Evolutionary conservation across 345 rosid genomes (phyloP), one percentile per base, ranked within the genome.

Genomic region (Salix exigua): DNA sequence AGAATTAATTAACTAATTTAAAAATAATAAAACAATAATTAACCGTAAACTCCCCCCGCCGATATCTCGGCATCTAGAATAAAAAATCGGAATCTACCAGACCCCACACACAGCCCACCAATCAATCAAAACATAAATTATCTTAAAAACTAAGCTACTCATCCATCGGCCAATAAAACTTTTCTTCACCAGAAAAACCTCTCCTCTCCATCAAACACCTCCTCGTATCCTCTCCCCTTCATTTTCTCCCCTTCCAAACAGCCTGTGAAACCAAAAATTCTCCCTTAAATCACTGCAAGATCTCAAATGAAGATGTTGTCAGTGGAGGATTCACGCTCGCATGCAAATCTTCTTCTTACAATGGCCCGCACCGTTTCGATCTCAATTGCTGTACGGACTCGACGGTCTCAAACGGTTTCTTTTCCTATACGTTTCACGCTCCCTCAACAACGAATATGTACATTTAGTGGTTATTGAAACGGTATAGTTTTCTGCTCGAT

Each of bases 271-370:
- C 60, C 69, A 2, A 8, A 25, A 44, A 30, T 40, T 71, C 23
- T 71, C 46, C 25, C 55, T 60, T 44, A 46, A 5, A 75, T 40
- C 50, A 75, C 19, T 33, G 66, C 78, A 42, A 81, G 88, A 37
- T 68, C 82, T 12, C 50, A 60, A 82, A 91, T 90, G 92, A 86
- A 84, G 84, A 82, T 84, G 89, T 79, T 85, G 87, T 79, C 80
- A 70, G 87, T 88, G 92, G 91, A 84, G 77, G 86, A 82, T 75
- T 86, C 84, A 77, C 79, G 78, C 76, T 86, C 86, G 55, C 83
- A 69, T 73, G 74, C 75, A 74, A 82, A 81, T 73, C 81, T 82
- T 78, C 80, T 82, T 78, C 82, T 65, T 68, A 84, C 83, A 83
- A 73, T 84, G 78, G 75, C 87, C 68, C 83, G 82, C 81, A 13